Evolutionary conservation across 495 filamentous ascomycete species (phyloP).

Genomic region (Oleoguttula mirabilis): DNA sequence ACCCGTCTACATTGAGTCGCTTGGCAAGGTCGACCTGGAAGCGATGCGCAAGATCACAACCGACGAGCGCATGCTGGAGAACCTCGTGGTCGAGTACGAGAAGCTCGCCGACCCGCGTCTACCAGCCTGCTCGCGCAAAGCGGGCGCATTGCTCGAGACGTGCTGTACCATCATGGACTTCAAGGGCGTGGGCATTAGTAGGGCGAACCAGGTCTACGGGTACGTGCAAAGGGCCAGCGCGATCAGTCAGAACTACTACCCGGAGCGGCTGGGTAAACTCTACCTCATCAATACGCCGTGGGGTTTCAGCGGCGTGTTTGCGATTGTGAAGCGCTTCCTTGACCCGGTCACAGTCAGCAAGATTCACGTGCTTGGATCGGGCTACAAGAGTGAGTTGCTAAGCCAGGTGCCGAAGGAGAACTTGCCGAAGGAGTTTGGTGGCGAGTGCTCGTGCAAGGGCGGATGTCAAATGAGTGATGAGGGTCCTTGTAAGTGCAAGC

Average conservation of each 20-base stretch:
- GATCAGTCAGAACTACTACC: slow-evolving; percentile 93
- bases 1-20: slow-evolving; percentile 91
- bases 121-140: slow-evolving; percentile 89
- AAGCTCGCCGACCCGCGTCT: slow-evolving; percentile 84
- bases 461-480: slow-evolving; percentile 81
- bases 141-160: slow-evolving; percentile 81
- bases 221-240: slow-evolving; percentile 56
- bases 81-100: slow-evolving; percentile 94
- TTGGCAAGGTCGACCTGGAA: slow-evolving; percentile 81
- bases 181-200: slow-evolving; percentile 79
- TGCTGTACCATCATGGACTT: slow-evolving; percentile 96
- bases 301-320: slow-evolving; percentile 78
- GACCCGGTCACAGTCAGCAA: slow-evolving; percentile 94
- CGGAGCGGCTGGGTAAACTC: slow-evolving; percentile 76
- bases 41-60: slow-evolving; percentile 91
- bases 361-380: slow-evolving; percentile 77
- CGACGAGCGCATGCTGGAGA: slow-evolving; percentile 83
- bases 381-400: slow-evolving; percentile 73
- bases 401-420: slow-evolving; percentile 82
- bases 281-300: slow-evolving; percentile 97
- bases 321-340: slow-evolving; percentile 75
- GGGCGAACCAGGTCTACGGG: slow-evolving; percentile 61
- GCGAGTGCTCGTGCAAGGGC: slow-evolving; percentile 65
- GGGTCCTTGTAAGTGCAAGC: slow-evolving; percentile 61
- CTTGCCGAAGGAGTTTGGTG: slow-evolving; percentile 76